These are phyloP conservation scores for Kazachstania viticola DNA, from an alignment of 805 yeast species.

Conservation along the genomic window DNA sequence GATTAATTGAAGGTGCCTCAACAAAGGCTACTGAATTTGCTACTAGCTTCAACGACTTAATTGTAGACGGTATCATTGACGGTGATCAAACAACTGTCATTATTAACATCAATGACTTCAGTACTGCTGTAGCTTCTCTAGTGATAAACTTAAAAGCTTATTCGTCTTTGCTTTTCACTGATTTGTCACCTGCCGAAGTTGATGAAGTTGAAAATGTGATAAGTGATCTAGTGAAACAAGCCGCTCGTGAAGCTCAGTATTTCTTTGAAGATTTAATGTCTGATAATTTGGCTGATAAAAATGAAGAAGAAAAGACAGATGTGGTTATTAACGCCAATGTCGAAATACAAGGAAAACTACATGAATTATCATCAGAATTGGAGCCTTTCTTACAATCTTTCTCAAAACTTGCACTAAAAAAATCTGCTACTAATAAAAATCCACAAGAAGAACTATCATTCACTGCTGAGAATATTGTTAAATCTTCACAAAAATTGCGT, in stretches of 20 bases:
- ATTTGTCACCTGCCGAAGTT: conserved; percentile 1
- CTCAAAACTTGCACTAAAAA: conserved; percentile 10
- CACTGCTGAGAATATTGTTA: conserved; percentile 59
- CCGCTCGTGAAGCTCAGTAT: conserved; percentile 48
- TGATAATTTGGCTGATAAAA: conserved; percentile 40
- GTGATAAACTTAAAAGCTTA: conserved; percentile 30
- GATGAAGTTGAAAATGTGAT: conserved; percentile 4
- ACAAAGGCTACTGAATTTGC: conserved; percentile 72
- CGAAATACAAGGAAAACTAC: conserved; percentile 61
- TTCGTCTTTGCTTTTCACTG: too few relatives aligned
- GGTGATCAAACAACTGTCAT: conserved; percentile 40
- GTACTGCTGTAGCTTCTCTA: conserved; percentile 30
- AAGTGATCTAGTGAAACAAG: conserved; percentile 27
- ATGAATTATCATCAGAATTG: conserved; percentile 47
- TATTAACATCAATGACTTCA: conserved; percentile 29
- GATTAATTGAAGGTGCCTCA: conserved; percentile 60
- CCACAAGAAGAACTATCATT: conserved; percentile 64
- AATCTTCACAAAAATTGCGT: conserved; percentile 54
- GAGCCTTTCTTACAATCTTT: conserved; percentile 27
- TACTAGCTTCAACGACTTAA: conserved; percentile 33
- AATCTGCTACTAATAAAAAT: conserved; percentile 34
- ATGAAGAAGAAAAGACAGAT: conserved; percentile 58
- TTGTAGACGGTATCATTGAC: conserved; percentile 58
- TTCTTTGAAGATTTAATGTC: conserved; percentile 53
- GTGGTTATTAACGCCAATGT: conserved; percentile 65